Base-by-base conservation (phyloP, 2,329 filamentous ascomycete genomes). In the Aspergillus sp. region DNA sequence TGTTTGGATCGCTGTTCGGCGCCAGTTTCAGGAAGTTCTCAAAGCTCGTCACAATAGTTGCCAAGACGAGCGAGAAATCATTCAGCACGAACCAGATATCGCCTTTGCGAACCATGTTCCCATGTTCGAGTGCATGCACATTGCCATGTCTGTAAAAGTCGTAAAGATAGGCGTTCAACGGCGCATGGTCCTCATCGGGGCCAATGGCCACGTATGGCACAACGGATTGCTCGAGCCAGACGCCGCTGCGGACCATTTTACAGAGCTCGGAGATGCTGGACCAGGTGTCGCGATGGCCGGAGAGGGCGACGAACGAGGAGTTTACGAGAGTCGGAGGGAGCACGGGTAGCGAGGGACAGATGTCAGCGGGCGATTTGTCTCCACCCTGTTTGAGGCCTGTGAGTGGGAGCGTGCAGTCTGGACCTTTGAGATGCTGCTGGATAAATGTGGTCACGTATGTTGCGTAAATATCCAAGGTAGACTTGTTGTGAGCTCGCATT, bases 51-150 rank as follows among this genome's bases (percentile, higher is more conserved):
- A 72, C 65, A n/a, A 77, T 71, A 0, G 75, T 77, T 9, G 73
- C 72, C 2, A 77, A 60, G 2, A 77, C 77, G 56, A 85, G 78
- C 14, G 84, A 86, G 71, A 87, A 87, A 67, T 89, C 84, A 61
- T 91, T 90, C 2, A 92, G 79, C 2, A 83, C 69, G 67, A 89
- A 92, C 90, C 90, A 93, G 9, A 91, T 81, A 51, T 92, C 88
- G 4, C 85, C 84, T 1, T 78, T 76, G 49, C 84, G 85, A 68
- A 94, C 87, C 2, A 82, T 80, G 69, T 94, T 93, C 31, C 86
- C 88, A 0, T 73, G 76, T 12, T 84, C 83, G 88, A 84, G 36
- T 1, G 36, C 36, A 5, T 18, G 36, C 2, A 42, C 14, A 6
- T 42, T 42, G 6, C 36, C 36, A 14, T 42, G 36, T n/a, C 36